These are phyloP conservation scores for Erodium trifolium DNA, from an alignment of 441 rosid species.

Conservation along the genomic window DNA sequence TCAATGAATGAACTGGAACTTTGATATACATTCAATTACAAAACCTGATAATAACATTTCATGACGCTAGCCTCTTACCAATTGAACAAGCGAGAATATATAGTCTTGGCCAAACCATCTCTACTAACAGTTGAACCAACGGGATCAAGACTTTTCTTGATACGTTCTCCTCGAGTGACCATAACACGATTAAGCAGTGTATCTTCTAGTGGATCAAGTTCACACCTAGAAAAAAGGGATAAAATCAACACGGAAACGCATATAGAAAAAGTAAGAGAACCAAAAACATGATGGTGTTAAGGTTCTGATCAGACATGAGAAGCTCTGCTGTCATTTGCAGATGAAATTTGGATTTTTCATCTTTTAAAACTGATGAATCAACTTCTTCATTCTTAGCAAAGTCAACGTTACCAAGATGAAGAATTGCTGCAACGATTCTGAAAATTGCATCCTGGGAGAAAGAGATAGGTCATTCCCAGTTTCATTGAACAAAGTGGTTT, in stretches of 20 bases:
- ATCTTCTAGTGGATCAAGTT: conserved; percentile 56
- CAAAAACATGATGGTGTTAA: conserved; percentile 20
- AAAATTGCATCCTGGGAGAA: conserved; percentile 73
- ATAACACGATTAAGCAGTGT: conserved; percentile 78
- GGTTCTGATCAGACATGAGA: conserved; percentile 49
- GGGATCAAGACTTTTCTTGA: conserved; percentile 76
- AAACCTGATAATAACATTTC: conserved; percentile 12
- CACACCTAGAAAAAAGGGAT: conserved; percentile 43
- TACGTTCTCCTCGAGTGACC: conserved; percentile 83
- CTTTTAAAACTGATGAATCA: conserved; percentile 84
- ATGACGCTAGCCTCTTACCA: conserved; percentile 35
- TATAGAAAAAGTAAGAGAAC: conserved; percentile 13
- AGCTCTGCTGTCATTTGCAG: conserved; percentile 80
- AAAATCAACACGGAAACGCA: background rate
- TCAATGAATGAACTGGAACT: conserved; percentile 4
- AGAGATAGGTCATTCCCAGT: conserved; percentile 16
- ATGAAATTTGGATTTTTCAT: conserved; percentile 75
- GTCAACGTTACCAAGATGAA: conserved; percentile 78
- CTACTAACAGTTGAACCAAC: conserved; percentile 58
- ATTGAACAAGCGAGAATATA: conserved; percentile 70
- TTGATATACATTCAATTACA: background rate
- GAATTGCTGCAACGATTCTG: conserved; percentile 85
- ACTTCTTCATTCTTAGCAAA: conserved; percentile 74
- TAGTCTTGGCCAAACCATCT: conserved; percentile 82
- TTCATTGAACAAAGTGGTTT: conserved; percentile 10